Evolutionary conservation across 495 filamentous ascomycete genomes (phyloP).

Genomic region (Penicillium pancosmium): DNA sequence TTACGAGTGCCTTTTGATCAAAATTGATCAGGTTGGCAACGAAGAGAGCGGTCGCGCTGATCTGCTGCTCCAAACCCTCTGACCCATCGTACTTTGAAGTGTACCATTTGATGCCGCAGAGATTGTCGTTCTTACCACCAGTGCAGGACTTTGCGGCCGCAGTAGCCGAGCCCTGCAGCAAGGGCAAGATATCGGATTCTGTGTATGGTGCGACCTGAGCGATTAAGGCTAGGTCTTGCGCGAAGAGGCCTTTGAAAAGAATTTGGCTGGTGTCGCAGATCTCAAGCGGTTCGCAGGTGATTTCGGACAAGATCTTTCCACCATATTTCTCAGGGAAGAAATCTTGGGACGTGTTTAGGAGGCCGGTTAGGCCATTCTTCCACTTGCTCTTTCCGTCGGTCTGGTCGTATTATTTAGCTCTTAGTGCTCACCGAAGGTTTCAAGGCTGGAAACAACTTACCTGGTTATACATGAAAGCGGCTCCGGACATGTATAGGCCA

Average conservation of each 20-base stretch:
- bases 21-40: constrained; percentile 50
- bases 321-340: constrained; percentile 61
- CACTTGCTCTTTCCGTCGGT: constrained; percentile 54
- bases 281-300: constrained; percentile 67
- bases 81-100: constrained; percentile 60
- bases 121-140: constrained; percentile 55
- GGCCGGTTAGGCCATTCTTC: constrained; percentile 57
- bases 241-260: constrained; percentile 70
- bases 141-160: constrained; percentile 69
- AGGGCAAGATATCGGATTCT: constrained; percentile 58
- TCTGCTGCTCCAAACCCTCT: constrained; percentile 51
- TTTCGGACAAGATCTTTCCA: constrained; percentile 63
- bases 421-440: constrained; percentile 14
- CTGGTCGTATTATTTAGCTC: constrained; percentile 34
- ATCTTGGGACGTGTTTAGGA: constrained; percentile 54
- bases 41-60: constrained; percentile 54
- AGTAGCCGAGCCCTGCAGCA: constrained; percentile 61
- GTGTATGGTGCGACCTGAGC: constrained; percentile 66
- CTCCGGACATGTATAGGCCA: constrained; percentile 68
- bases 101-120: constrained; percentile 74
- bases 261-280: constrained; percentile 67
- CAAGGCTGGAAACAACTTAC: constrained; percentile 33
- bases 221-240: constrained; percentile 63
- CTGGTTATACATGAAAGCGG: constrained; percentile 72
- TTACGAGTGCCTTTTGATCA: not conserved